phyloP scores from a whole-genome alignment of 441 rosid species.

The Populus hybrid region DNA sequence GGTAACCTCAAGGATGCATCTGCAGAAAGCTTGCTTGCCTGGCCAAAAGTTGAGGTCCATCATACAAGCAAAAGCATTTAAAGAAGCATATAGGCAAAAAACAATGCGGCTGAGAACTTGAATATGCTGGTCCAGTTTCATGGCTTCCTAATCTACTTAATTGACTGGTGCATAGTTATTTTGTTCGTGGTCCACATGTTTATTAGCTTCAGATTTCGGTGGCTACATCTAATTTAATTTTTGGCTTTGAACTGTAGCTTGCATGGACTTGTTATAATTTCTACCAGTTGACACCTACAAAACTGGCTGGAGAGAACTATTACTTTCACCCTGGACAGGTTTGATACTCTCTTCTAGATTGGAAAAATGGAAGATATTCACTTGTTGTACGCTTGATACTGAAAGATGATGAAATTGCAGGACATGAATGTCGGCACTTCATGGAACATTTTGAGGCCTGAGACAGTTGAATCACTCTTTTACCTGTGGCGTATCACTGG shows the following conservation, averaged over 20 bases:
- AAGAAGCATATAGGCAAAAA: not conserved
- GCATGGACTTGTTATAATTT: too few relatives aligned
- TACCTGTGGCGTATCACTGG: constrained; percentile 97
- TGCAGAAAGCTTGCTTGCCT: not conserved
- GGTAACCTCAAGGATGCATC: not conserved
- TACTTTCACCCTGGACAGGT: too few relatives aligned
- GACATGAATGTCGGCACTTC: too few relatives aligned
- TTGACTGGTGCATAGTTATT: not conserved
- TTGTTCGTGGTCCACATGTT: not conserved
- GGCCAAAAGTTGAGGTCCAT: not conserved
- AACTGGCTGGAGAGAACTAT: too few relatives aligned
- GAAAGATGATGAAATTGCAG: too few relatives aligned
- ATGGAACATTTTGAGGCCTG: too few relatives aligned
- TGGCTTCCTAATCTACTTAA: not conserved
- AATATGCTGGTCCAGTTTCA: not conserved
- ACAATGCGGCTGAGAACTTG: not conserved
- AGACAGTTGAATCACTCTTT: constrained; percentile 90
- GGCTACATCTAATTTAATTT: not conserved
- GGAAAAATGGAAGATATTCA: too few relatives aligned
- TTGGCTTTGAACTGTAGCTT: constrained; percentile 50
- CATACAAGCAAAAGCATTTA: not conserved
- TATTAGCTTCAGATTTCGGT: not conserved
- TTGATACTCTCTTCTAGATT: too few relatives aligned
- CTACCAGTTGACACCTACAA: too few relatives aligned
- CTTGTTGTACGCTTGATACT: too few relatives aligned